phyloP scores from a whole-genome alignment of 495 filamentous ascomycete species.

The Evernia prunastri region DNA sequence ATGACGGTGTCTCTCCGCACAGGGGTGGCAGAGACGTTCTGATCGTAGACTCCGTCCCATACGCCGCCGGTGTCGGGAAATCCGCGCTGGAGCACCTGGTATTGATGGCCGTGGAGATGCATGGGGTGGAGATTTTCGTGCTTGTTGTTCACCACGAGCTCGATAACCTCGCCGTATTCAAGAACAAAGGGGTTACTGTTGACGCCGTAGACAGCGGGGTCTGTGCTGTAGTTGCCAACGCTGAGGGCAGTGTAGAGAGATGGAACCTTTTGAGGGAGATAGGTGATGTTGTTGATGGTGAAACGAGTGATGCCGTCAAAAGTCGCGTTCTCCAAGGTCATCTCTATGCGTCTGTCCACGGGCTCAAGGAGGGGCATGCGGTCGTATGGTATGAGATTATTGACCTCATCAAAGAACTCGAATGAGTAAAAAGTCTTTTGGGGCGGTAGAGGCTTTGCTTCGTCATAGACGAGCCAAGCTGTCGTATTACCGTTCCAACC shows the following conservation, averaged over 20 bases:
- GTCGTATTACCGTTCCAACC: conserved; percentile 65
- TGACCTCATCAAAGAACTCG: conserved; percentile 45
- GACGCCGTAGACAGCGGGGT: conserved; percentile 64
- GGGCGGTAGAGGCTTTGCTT: conserved; percentile 48
- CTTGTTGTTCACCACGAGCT: conserved; percentile 75
- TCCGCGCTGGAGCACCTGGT: conserved; percentile 59
- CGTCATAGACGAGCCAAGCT: conserved; percentile 72
- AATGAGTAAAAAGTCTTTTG: conserved; percentile 47
- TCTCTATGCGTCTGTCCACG: conserved; percentile 33
- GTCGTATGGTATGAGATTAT: conserved; percentile 42
- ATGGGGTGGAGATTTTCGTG: conserved; percentile 74
- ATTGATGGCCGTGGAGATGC: conserved; percentile 83
- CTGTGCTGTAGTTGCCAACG: conserved; percentile 53
- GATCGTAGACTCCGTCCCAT: conserved; percentile 7
- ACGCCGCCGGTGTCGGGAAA: conserved; percentile 34
- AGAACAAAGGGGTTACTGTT: conserved; percentile 67
- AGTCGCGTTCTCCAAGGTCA: conserved; percentile 47
- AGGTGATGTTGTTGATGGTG: conserved; percentile 69
- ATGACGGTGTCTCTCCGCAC: conserved; percentile 53
- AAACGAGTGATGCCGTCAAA: conserved; percentile 19
- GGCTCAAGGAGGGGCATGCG: conserved; percentile 39
- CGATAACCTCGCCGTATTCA: conserved; percentile 58
- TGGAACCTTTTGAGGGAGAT: conserved; percentile 67
- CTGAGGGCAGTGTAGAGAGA: conserved; percentile 70
- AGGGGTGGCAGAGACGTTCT: conserved; percentile 13